A percentile compares a stretch with the other conserved stretches of the same genome.
phyloP scores from a whole-genome alignment of 1,284 basidiomycete species.

The Tetrapyrgos nigripes region DNA sequence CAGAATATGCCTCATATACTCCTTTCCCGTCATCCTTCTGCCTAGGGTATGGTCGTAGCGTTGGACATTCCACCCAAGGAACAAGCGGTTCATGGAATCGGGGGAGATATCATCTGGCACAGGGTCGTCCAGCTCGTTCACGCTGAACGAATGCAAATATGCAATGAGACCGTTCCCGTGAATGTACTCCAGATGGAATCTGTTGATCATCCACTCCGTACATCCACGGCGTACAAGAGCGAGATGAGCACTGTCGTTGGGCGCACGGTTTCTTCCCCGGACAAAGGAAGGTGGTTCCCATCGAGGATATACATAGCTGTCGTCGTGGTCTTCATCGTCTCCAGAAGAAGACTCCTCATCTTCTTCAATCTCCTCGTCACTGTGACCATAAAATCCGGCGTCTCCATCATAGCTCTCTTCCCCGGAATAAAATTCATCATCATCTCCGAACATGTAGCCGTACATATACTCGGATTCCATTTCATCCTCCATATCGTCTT shows the following conservation, averaged over 20 bases:
- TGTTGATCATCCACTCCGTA: constrained; percentile 60
- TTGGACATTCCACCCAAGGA: constrained; percentile 72
- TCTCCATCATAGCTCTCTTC: constrained; percentile 38
- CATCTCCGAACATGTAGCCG: constrained; percentile 17
- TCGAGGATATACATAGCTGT: constrained; percentile 45
- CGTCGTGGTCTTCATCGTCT: constrained; percentile 30
- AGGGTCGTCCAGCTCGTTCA: constrained; percentile 18
- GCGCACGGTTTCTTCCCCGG: constrained; percentile 43
- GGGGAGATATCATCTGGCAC: constrained; percentile 18
- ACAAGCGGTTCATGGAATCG: constrained; percentile 45
- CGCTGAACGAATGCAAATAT: constrained; percentile 39
- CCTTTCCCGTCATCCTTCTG: constrained; percentile 42
- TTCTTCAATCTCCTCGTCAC: constrained; percentile 38
- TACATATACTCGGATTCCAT: constrained; percentile 31
- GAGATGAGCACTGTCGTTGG: constrained; percentile 38
- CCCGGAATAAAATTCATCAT: constrained; percentile 23
- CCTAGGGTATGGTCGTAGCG: constrained; percentile 46
- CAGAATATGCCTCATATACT: constrained; percentile 55
- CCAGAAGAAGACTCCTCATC: constrained; percentile 38
- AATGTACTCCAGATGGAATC: constrained; percentile 59
- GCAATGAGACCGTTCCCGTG: constrained; percentile 58
- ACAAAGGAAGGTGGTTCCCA: constrained; percentile 63
- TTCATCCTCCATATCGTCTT: constrained; percentile 20
- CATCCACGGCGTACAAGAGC: constrained; percentile 67
- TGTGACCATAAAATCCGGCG: constrained; percentile 33